Evolutionary conservation across 2,329 filamentous ascomycete genomes (phyloP), one percentile per base, ranked within the genome.

Genomic region (Penicillium janthinellum): DNA sequence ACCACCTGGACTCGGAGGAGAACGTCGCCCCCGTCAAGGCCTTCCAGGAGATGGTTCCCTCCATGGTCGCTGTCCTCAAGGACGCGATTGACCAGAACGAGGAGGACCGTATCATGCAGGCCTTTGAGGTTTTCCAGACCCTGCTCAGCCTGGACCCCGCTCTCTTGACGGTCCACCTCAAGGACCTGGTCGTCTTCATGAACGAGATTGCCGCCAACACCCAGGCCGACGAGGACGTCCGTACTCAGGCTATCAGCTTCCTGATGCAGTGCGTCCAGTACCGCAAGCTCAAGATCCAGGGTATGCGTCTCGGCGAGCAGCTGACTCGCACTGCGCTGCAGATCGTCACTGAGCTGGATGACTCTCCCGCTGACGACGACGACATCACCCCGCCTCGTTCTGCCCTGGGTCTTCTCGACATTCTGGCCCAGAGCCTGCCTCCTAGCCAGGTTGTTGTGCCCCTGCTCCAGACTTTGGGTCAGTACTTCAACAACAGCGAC

Each of bases 71-170:
- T 64, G 91, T 97, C 11, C 84, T 98, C 66, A 95, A 96, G 83
- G 85, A 88, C 64, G 87, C 90, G 28, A 90, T 98, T 59, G 86
- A 92, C 69, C 84, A 85, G 58, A 85, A 86, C 58, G 90, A 97
- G 69, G 93, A 97, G 69, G 93, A 96, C 73, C 89, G 90, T 74
- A 88, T 90, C 68, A 91, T 94, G 82, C 88, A 94, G 73, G 87
- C 92, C 28, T 99, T 98, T 70, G 95, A 98, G 75, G 92, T 96
- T 67, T 96, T 98, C 85, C 95, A 98, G 82, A 95, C 91, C 53
- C 88, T 97, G 70, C 86, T 99, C 56, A 90, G 90, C 64, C 96
- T 92, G 75, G 94, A 97, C 75, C 90, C 91, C 34, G 86, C 91
- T 49, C 85, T 98, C 53, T 82, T 98, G 54, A 90, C 89, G 66